Conservation (phyloP, 257 asterid genomes). For the Eucommia ulmoides region DNA sequence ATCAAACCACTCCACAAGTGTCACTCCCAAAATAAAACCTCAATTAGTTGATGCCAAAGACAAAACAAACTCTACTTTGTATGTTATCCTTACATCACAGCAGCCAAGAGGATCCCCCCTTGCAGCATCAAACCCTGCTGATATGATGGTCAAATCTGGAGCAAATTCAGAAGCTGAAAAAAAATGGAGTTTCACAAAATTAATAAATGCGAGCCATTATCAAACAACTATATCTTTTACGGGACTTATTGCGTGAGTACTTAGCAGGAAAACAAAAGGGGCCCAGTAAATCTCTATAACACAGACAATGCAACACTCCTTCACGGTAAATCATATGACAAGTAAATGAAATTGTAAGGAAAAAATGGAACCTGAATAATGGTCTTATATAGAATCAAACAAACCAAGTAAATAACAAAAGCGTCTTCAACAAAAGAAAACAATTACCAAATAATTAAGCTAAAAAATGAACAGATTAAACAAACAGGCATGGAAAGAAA, state of each 20-base stretch:
- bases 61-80: too few relatives aligned
- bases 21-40: too few relatives aligned
- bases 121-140: conserved; percentile 99
- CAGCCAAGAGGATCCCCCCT: conserved; percentile 98
- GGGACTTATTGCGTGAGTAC: neutral
- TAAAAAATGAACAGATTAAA: too few relatives aligned
- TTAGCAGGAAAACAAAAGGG: too few relatives aligned
- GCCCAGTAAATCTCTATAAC: too few relatives aligned
- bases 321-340: neutral
- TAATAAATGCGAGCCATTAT: conserved; percentile 18
- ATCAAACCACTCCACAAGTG: too few relatives aligned
- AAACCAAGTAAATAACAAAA: neutral
- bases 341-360: neutral
- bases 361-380: neutral
- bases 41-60: too few relatives aligned
- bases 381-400: neutral
- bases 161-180: conserved; percentile 74
- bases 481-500: too few relatives aligned
- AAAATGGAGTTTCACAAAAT: conserved; percentile 11
- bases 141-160: conserved; percentile 88
- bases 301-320: too few relatives aligned
- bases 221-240: neutral
- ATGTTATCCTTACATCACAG: conserved; percentile 67
- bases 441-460: too few relatives aligned
- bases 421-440: neutral